A percentile compares a stretch with the other conserved stretches of the same genome.
Evolutionary conservation across 306 rosid genomes (phyloP).

Genomic region (Begonia peltatifolia): DNA sequence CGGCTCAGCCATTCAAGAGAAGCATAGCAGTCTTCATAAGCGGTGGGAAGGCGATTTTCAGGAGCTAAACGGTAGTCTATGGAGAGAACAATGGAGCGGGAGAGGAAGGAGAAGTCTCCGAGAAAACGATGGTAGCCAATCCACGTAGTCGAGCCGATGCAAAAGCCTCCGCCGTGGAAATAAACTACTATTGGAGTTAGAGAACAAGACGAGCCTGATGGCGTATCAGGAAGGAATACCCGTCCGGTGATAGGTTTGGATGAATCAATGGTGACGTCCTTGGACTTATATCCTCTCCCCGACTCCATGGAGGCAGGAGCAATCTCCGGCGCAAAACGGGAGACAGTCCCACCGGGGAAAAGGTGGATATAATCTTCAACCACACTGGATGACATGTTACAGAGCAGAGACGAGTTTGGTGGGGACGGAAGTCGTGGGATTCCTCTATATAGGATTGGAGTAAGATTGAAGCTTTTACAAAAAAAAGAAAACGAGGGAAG

Average conservation of each 20-base stretch:
- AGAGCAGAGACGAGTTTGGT: neutral
- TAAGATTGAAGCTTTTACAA: neutral
- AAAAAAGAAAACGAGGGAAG: conserved; percentile 6
- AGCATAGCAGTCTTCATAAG: conserved; percentile 56
- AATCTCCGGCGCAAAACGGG: conserved; percentile 40
- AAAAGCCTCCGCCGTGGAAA: conserved; percentile 89
- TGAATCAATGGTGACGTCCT: conserved; percentile 46
- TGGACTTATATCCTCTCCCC: conserved; percentile 30
- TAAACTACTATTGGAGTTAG: conserved; percentile 53
- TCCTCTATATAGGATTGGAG: neutral
- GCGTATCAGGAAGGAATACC: conserved; percentile 37
- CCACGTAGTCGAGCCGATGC: conserved; percentile 84
- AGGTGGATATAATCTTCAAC: conserved; percentile 50
- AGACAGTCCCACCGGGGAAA: conserved; percentile 53
- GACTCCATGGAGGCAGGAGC: conserved; percentile 15
- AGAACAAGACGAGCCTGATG: neutral
- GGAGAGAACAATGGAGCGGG: conserved; percentile 41
- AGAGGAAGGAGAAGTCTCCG: conserved; percentile 32
- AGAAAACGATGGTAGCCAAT: conserved; percentile 65
- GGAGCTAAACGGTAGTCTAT: conserved; percentile 80
- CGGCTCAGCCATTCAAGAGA: conserved; percentile 53
- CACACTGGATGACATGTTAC: conserved; percentile 40
- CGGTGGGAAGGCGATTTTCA: conserved; percentile 51
- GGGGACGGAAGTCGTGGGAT: neutral
- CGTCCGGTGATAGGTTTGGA: conserved; percentile 46